These are phyloP conservation scores for Solanum dulcamara DNA, from an alignment of 257 asterid species.

Conservation along the genomic window DNA sequence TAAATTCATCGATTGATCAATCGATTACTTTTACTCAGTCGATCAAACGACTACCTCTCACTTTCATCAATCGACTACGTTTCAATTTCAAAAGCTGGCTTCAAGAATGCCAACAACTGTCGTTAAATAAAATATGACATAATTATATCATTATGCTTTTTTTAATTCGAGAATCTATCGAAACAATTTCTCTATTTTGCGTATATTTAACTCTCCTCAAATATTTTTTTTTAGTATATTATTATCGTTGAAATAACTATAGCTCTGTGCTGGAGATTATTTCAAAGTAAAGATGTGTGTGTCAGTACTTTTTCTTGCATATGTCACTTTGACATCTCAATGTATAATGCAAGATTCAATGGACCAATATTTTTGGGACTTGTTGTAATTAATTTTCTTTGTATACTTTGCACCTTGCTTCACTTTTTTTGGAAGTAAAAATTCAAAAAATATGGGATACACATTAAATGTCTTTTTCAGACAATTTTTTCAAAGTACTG, in stretches of 20 bases:
- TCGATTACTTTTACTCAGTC: neutral
- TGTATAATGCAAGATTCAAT: neutral
- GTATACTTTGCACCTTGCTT: neutral
- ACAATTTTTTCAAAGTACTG: neutral
- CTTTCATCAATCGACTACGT: neutral
- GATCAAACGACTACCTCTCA: neutral
- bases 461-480: neutral
- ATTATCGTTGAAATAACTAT: neutral
- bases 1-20: neutral
- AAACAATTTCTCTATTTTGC: neutral
- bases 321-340: neutral
- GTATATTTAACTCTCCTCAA: too few relatives aligned
- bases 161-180: neutral
- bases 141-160: neutral
- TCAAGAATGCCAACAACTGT: neutral
- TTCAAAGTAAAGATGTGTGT: neutral
- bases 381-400: neutral
- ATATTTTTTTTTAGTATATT: too few relatives aligned
- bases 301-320: neutral
- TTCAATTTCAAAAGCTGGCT: neutral
- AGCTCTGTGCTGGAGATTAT: too few relatives aligned
- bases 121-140: neutral
- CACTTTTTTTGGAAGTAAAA: neutral
- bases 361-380: neutral
- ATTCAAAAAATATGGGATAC: neutral